Conservation (phyloP, 2,329 filamentous ascomycete genomes). For the Trichoderma polysporum region DNA sequence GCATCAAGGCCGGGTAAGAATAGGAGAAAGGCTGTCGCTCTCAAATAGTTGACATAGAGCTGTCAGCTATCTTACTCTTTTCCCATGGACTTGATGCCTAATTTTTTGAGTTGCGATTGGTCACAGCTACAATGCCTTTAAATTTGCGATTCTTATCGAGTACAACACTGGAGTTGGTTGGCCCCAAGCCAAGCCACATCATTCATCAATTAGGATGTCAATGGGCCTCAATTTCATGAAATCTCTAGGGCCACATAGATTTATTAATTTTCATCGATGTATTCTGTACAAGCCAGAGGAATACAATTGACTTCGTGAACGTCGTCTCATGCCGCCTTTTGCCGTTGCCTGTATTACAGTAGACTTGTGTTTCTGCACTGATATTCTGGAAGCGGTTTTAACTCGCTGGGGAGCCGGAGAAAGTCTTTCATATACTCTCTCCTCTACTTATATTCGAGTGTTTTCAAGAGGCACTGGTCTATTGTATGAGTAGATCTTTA, state of each 20-base stretch:
- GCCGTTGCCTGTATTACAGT: neutral
- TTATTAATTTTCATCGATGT: neutral
- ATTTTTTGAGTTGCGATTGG: neutral
- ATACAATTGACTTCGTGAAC: neutral
- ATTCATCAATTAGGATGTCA: neutral
- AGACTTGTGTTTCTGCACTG: neutral
- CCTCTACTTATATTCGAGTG: no score
- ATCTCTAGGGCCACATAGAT: neutral
- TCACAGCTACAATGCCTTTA: neutral
- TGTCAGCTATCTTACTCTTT: neutral
- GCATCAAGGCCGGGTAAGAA: slow-evolving; percentile 50
- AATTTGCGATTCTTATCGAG: neutral
- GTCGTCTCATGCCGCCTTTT: neutral
- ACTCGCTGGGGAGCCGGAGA: no score
- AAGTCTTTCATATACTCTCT: no score
- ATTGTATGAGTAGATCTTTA: no score
- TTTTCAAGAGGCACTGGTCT: no score
- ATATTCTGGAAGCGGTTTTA: neutral
- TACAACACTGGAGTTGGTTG: neutral
- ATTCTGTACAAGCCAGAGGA: neutral
- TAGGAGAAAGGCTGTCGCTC: slow-evolving; percentile 46
- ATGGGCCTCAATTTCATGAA: neutral
- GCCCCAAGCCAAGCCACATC: neutral
- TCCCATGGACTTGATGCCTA: neutral
- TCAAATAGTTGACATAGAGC: slow-evolving; percentile 24